Evolutionary conservation across 345 rosid species (phyloP), one percentile per base, ranked within the genome.

Genomic region (Turritis glabra): DNA sequence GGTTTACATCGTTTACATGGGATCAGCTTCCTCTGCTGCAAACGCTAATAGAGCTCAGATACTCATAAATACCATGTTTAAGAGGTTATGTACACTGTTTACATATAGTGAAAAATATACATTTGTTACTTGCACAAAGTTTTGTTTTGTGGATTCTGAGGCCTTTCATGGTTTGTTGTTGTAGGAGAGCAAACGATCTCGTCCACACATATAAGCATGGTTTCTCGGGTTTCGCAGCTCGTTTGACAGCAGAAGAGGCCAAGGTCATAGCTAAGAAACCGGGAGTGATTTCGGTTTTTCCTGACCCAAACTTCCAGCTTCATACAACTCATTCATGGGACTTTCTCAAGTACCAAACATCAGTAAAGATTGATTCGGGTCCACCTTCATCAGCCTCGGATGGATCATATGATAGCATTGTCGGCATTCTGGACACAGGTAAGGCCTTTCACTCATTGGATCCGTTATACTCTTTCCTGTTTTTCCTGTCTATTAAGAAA

Each of bases 281-380:
- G 0, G 97, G 89, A 67, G 96, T 89, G 8, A 85, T 85, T 11
- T 93, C 94, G 0, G 90, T 93, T 17, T 88, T 91, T 74, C 87
- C 89, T 21, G 94, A 89, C 56, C 84, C 89, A 4, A 51, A 77
- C 37, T 72, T 81, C 17, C 84, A 85, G 58, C 91, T 88, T 78
- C 96, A 91, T 78, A 93, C 98, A 4, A 91, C 97, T 62, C 98
- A 92, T 47, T 93, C 97, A 7, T 93, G 97, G 97, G 98, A 93
- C 73, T 93, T 93, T 78, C 82, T 91, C 71, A 87, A 85, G 76
- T 82, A 85, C 53, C 89, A 84, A 79, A 84, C 83, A 55, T 80
- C 84, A 8, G 65, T 85, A 23, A 51, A 61, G 78, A 83, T 87
- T 1, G 85, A 87, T 54, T 73, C 84, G 0, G 64, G 33, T 25